Evolutionary conservation across 2,329 filamentous ascomycete species (phyloP).

Genomic region (Colletotrichum orchidophilum): DNA sequence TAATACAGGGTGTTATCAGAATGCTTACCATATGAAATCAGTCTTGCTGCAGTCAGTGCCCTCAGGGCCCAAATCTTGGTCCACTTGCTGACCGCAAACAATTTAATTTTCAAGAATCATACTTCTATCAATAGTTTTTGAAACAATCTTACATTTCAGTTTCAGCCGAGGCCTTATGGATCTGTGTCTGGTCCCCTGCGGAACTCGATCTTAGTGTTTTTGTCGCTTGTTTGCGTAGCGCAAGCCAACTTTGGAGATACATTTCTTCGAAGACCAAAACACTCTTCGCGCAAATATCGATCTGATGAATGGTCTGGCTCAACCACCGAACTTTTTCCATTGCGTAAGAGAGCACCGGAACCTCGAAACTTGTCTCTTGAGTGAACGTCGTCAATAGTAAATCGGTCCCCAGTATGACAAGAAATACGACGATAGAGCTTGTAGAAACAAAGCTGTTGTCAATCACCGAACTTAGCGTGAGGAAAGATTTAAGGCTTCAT

Average conservation of each 20-base stretch:
- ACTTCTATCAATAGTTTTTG: no score
- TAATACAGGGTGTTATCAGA: not conserved
- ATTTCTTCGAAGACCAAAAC: not conserved
- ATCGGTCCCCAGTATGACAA: not conserved
- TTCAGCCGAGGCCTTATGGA: not conserved
- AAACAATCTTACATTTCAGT: not conserved
- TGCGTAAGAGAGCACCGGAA: not conserved
- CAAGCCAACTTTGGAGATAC: constrained; percentile 6
- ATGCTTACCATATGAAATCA: not conserved
- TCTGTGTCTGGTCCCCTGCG: not conserved
- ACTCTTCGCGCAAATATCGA: not conserved
- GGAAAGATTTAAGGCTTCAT: accelerated
- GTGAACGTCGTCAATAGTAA: not conserved
- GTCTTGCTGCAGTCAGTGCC: constrained; percentile 6
- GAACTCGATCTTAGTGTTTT: not conserved
- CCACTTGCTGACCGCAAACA: not conserved
- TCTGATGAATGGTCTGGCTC: not conserved
- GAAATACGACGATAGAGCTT: not conserved
- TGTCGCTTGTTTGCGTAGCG: constrained; percentile 7
- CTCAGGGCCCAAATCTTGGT: not conserved
- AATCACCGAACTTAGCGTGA: not conserved
- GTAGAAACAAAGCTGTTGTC: not conserved
- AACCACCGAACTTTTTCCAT: not conserved
- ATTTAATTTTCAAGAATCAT: not conserved
- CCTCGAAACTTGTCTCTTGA: not conserved